Percentiles rank a stretch among this genome's conserved stretches.
Evolutionary conservation across 202 grass and related monocot species (phyloP).

Genomic region (Dendrocalamus latiflorus): DNA sequence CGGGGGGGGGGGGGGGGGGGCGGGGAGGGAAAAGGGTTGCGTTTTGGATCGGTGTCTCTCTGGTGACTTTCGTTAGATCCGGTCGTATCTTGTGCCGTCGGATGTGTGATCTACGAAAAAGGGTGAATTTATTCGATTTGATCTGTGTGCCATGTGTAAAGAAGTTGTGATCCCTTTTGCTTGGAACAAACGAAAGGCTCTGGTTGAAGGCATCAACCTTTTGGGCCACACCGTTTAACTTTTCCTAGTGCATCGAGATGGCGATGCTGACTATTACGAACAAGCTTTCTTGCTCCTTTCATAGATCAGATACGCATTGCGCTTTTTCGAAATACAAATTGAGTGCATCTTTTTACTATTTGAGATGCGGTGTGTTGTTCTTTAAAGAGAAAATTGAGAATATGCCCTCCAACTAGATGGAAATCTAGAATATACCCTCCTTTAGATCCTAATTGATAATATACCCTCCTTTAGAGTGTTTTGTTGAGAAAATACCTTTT

Average conservation of each 20-base stretch:
- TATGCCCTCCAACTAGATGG: no score
- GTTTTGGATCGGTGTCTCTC: neutral
- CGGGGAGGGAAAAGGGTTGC: neutral
- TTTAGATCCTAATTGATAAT: no score
- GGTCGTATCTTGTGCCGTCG: neutral
- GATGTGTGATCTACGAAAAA: neutral
- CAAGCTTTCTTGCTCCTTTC: no score
- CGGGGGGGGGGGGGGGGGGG: neutral
- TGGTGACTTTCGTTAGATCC: conserved; percentile 16
- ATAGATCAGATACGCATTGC: neutral
- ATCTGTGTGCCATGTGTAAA: neutral
- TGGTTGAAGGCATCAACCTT: neutral
- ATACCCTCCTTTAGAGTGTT: no score
- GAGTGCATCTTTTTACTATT: neutral
- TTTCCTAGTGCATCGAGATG: neutral
- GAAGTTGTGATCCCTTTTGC: neutral
- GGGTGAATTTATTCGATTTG: neutral
- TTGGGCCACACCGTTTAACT: neutral
- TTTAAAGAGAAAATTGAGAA: no score
- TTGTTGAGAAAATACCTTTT: no score
- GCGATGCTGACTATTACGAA: neutral
- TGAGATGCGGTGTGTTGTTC: no score
- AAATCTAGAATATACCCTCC: no score
- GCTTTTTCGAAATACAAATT: neutral
- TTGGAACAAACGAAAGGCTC: no score